phyloP scores from a whole-genome alignment of 2,329 filamentous ascomycete species.

The Tolypocladium tundrense region DNA sequence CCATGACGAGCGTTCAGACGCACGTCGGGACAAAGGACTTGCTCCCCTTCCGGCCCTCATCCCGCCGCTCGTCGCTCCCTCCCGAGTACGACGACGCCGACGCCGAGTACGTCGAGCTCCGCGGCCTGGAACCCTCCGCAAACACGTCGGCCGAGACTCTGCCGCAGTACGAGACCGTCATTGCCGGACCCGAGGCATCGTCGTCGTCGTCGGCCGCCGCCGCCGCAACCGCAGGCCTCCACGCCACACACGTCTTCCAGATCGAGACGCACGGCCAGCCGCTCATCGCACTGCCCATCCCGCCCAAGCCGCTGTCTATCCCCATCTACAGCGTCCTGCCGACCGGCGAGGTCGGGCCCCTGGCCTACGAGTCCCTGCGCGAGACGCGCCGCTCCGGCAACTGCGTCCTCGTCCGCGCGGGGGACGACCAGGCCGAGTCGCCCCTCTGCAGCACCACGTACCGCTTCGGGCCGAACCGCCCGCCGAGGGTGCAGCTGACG shows the following conservation, averaged over 20 bases:
- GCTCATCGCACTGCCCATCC: constrained; percentile 29
- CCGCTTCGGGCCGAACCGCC: constrained; percentile 42
- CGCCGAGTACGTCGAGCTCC: constrained; percentile 13
- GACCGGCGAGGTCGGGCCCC: constrained; percentile 25
- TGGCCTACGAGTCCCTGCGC: constrained; percentile 42
- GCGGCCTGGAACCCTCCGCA: constrained; percentile 10
- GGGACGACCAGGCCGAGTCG: constrained; percentile 20
- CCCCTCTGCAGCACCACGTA: constrained; percentile 43
- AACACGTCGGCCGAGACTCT: constrained; percentile 17
- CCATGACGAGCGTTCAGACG: constrained; percentile 8
- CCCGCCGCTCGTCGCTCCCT: constrained; percentile 13
- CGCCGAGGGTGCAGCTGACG: constrained; percentile 32
- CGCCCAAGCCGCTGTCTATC: constrained; percentile 27
- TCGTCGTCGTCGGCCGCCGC: constrained; percentile 3
- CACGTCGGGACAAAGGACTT: not conserved
- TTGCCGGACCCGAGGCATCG: not conserved
- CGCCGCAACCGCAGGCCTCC: constrained; percentile 20
- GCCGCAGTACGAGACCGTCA: constrained; percentile 12
- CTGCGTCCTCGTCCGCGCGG: constrained; percentile 35
- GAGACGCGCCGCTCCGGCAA: constrained; percentile 33
- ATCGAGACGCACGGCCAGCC: constrained; percentile 36
- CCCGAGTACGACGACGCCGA: constrained; percentile 18
- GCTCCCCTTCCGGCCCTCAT: not conserved
- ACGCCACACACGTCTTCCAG: constrained; percentile 33
- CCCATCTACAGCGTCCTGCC: constrained; percentile 29